phyloP scores from a whole-genome alignment of 192 early-diverging fungal species.

The Podila clonocystis region DNA sequence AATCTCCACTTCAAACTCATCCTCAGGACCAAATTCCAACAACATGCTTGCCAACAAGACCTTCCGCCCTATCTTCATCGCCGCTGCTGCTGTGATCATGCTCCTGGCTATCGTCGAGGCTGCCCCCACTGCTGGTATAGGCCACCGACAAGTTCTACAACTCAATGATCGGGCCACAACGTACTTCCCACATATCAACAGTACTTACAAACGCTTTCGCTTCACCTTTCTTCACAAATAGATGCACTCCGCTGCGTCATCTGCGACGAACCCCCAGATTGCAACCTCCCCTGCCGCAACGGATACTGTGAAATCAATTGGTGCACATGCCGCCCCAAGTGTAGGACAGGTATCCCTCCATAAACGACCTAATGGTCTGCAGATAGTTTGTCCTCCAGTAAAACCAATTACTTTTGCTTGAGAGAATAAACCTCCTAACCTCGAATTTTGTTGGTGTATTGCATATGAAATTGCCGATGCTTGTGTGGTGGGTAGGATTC shows the following conservation, averaged over 20 bases:
- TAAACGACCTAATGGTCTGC: background rate
- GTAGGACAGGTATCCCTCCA: background rate
- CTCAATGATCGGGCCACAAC: no score
- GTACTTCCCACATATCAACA: no score
- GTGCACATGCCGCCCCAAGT: constrained; percentile 1
- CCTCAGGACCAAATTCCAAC: no score
- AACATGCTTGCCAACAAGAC: constrained; percentile 6
- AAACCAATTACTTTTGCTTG: no score
- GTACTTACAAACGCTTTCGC: background rate
- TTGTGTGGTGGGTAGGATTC: no score
- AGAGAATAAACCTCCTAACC: no score
- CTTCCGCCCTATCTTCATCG: background rate
- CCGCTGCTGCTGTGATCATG: background rate
- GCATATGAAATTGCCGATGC: no score
- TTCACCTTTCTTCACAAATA: background rate
- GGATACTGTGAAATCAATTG: background rate
- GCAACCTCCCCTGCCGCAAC: background rate
- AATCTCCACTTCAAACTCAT: no score
- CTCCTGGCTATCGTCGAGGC: background rate
- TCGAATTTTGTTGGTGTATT: no score
- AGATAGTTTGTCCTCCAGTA: no score
- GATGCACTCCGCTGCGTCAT: background rate
- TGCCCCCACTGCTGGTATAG: background rate
- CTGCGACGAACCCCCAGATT: background rate
- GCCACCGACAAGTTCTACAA: no score